phyloP scores from a whole-genome alignment of 1,139 yeast species.

The Magnusiomyces suaveolens region DNA sequence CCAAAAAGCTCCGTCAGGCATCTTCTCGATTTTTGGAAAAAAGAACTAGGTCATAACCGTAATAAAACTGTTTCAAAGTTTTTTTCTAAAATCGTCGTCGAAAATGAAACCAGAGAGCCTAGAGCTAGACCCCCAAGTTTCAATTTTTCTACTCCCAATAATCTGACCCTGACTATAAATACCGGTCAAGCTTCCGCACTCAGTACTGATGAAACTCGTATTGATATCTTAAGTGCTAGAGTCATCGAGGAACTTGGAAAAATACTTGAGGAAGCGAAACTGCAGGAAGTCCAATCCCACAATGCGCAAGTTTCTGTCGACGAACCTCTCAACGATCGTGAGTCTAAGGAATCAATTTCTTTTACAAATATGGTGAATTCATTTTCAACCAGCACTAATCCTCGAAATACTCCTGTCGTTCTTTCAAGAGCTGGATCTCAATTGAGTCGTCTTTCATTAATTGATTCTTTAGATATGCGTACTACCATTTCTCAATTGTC shows the following conservation, averaged over 20 bases:
- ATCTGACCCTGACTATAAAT: too few species aligned
- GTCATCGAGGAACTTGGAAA: constrained; percentile 60
- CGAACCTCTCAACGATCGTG: too few species aligned
- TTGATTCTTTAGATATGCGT: constrained; percentile 12
- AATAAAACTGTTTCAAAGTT: constrained; percentile 10
- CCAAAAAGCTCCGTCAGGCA: constrained; percentile 6
- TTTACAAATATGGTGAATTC: neutral
- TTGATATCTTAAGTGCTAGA: constrained; percentile 70
- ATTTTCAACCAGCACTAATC: neutral
- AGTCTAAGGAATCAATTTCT: too few species aligned
- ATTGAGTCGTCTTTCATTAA: constrained; percentile 7
- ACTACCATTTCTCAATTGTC: constrained; percentile 1
- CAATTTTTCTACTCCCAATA: neutral
- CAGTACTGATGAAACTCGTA: constrained; percentile 42
- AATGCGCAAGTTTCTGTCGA: too few species aligned
- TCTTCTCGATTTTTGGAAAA: constrained; percentile 13
- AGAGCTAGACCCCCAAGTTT: neutral
- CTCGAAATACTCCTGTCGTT: neutral
- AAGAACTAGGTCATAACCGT: constrained; percentile 9
- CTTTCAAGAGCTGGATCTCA: neutral
- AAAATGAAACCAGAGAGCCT: neutral
- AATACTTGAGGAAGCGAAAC: constrained; percentile 16
- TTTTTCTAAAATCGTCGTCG: constrained; percentile 9
- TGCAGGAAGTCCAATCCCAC: neutral
- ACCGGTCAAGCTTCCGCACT: too few species aligned